Percentiles rank a stretch among this genome's conserved stretches.
phyloP scores from a whole-genome alignment of 805 yeast species.

The Ogataea wickerhamii region DNA sequence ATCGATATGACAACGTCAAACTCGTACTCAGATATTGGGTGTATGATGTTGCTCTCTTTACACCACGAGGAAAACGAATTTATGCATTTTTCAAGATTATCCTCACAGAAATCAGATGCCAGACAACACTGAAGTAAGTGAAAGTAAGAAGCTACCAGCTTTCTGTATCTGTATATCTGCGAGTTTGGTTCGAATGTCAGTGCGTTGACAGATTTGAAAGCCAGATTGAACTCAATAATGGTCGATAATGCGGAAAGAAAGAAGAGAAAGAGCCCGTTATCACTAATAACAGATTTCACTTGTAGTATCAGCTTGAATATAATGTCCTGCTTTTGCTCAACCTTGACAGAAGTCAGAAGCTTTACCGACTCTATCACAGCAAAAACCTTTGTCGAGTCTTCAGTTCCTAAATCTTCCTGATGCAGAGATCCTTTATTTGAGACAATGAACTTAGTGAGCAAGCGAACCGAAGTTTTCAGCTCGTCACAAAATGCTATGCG shows the following conservation, averaged over 20 bases:
- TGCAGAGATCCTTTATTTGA: slow-evolving; percentile 11
- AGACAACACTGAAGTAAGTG: slow-evolving; percentile 20
- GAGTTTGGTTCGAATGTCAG: slow-evolving; percentile 18
- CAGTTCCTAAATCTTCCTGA: slow-evolving; percentile 11
- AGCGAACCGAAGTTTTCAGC: slow-evolving; percentile 14
- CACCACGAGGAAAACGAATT: slow-evolving; percentile 10
- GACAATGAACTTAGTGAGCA: slow-evolving; percentile 22
- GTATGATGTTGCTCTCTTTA: not conserved
- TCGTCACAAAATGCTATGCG: slow-evolving; percentile 8
- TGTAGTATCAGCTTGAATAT: slow-evolving; percentile 25
- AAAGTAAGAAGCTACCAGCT: slow-evolving; percentile 24
- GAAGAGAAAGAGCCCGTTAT: slow-evolving; percentile 29
- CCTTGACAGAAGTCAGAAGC: slow-evolving; percentile 21
- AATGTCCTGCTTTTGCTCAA: slow-evolving; percentile 18
- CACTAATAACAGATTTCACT: slow-evolving; percentile 21
- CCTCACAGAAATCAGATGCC: slow-evolving; percentile 8
- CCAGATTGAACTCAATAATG: slow-evolving; percentile 21
- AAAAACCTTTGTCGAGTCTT: slow-evolving; percentile 19
- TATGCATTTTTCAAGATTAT: slow-evolving; percentile 8
- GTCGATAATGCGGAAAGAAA: slow-evolving; percentile 28
- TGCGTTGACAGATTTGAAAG: slow-evolving; percentile 20
- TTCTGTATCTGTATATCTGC: slow-evolving; percentile 6
- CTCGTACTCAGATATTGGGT: slow-evolving; percentile 27
- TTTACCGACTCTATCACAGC: slow-evolving; percentile 20
- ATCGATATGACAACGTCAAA: slow-evolving; percentile 27